These are phyloP conservation scores for Globisporangium rhizosaccharum DNA, from an alignment of 352 stramenopile species.

Conservation along the genomic window DNA sequence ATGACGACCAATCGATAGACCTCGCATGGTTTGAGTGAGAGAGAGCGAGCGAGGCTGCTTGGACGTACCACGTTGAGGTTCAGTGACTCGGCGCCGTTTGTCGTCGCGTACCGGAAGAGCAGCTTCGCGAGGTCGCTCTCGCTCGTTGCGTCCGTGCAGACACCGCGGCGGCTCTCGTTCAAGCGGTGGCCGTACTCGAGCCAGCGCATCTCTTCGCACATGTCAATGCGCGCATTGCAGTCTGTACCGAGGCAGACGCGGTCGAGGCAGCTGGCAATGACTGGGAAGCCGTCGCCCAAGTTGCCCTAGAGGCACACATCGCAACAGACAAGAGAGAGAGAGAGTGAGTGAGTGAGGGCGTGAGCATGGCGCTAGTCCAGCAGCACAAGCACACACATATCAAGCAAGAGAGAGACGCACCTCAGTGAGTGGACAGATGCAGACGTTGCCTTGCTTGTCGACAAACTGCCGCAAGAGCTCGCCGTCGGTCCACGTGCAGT, in stretches of 20 bases:
- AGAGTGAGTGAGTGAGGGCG: background rate
- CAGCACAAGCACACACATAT: background rate
- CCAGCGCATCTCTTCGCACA: constrained; percentile 83
- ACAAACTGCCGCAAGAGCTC: constrained; percentile 53
- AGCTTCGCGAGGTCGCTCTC: constrained; percentile 60
- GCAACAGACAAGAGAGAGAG: background rate
- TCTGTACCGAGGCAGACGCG: constrained; percentile 68
- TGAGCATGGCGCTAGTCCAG: background rate
- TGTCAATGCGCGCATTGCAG: constrained; percentile 77
- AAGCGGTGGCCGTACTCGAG: constrained; percentile 71
- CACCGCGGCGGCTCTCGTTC: constrained; percentile 53
- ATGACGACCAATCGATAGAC: background rate
- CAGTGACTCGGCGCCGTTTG: constrained; percentile 55
- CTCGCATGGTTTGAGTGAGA: background rate
- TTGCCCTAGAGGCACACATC: constrained; percentile 31
- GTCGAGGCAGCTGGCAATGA: constrained; percentile 58
- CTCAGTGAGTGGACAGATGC: constrained; percentile 71
- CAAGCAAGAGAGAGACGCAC: constrained; percentile 11
- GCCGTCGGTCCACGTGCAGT: constrained; percentile 68
- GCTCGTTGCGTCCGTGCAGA: constrained; percentile 46
- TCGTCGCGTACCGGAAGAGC: constrained; percentile 63
- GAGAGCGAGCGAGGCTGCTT: background rate
- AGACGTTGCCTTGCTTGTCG: constrained; percentile 58
- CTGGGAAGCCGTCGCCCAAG: constrained; percentile 62
- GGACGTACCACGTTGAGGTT: constrained; percentile 61